Evolutionary conservation across 2,329 filamentous ascomycete species (phyloP), one percentile per base, ranked within the genome.

Genomic region (Pseudocercospora crystallina): DNA sequence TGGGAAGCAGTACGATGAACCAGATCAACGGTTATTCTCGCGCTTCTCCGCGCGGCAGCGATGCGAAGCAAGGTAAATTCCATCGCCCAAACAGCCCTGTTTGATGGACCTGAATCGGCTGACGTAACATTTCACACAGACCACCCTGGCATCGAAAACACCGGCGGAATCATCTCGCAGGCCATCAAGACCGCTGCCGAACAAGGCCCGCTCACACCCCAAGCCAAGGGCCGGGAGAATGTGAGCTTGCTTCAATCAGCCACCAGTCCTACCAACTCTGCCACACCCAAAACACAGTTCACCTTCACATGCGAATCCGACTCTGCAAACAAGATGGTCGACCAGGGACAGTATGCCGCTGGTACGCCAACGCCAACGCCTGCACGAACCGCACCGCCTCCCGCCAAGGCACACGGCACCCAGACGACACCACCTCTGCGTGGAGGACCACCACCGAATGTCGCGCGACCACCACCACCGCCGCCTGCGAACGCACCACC

Each of bases 221-320:
- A 51, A 47, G 87, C 85, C 11, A 85, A 90, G 66, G 88, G 92
- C 65, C 94, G 54, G 49, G 56, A 90, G 70, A 78, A 86, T 57
- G 92, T 87, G 69, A 78, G 91, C 53, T 73, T 95, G 42, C 85
- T 89, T 50, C 86, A 89, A 66, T 83, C 87, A 68, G 74, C 80
- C 13, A 49, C 49, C 46, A 55, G 47, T 43, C 71, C 77, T 5
- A 76, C 77, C 15, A 61, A 58, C 51, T 85, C 82, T 62, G 67
- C 80, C 3, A 83, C 80, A 83, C 82, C 86, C 5, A 89, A 90
- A 49, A 87, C 88, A 0, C 90, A 96, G 62, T 99, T 99, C 69
- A 99, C 94, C 8, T 99, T 99, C 67, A 95, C 90, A 10, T 96
- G 90, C 71, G 89, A 95, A 64, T 92, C 91, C 1, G 90, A 94